Conservation (phyloP, 331 rosid species). For the Rosa hybrid region DNA sequence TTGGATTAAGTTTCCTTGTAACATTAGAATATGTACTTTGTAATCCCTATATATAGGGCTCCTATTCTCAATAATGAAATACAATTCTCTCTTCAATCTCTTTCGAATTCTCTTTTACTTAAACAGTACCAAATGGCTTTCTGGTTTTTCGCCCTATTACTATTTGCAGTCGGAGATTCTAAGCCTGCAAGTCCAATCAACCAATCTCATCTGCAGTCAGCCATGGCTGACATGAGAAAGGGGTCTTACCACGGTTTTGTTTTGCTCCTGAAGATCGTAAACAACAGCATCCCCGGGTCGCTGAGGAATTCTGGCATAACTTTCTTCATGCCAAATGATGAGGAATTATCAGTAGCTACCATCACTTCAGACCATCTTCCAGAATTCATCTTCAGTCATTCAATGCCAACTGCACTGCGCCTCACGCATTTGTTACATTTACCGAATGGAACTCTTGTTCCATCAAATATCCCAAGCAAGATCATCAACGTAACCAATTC, state of each 20-base stretch:
- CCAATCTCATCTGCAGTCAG: conserved; percentile 52
- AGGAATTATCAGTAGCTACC: conserved; percentile 45
- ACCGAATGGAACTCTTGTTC: conserved; percentile 60
- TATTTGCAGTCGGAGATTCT: conserved; percentile 35
- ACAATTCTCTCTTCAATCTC: too few relatives aligned
- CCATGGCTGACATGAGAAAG: conserved; percentile 54
- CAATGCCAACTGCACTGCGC: conserved; percentile 45
- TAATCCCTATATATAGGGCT: too few relatives aligned
- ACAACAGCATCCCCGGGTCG: conserved; percentile 37
- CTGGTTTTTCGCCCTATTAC: conserved; percentile 42
- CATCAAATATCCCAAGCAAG: conserved; percentile 46
- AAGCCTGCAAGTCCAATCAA: conserved; percentile 29
- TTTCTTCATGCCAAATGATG: conserved; percentile 56
- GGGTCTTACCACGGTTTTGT: conserved; percentile 58
- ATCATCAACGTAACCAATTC: conserved; percentile 48
- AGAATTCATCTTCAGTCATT: conserved; percentile 54
- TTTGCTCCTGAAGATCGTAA: conserved; percentile 51
- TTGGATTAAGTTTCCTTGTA: too few relatives aligned
- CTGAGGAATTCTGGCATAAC: conserved; percentile 40
- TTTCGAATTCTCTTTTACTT: too few relatives aligned
- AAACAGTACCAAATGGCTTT: conserved; percentile 49
- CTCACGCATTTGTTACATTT: conserved; percentile 43
- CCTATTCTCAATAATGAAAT: too few relatives aligned
- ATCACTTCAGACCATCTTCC: conserved; percentile 33
- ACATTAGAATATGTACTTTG: too few relatives aligned